Conservation (phyloP, 2,329 filamentous ascomycete species). For the Parasarocladium wereldwijsianum region DNA sequence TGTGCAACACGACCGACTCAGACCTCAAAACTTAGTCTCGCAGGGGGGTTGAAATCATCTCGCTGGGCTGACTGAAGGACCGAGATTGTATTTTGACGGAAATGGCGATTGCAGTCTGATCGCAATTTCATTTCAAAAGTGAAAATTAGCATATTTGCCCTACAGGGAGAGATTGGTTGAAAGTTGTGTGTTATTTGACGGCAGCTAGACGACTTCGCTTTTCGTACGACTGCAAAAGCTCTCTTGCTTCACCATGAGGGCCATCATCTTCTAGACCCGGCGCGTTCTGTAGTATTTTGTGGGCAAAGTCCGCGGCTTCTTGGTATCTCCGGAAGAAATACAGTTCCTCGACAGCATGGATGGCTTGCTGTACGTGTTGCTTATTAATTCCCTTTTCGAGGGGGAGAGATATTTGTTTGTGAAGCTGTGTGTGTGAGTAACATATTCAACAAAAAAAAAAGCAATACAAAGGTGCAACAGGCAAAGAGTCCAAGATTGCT, state of each 20-base stretch:
- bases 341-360: constrained; percentile 43
- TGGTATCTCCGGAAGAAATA: constrained; percentile 36
- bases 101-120: no score
- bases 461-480: neutral
- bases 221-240: constrained; percentile 26
- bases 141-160: no score
- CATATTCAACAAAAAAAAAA: no score
- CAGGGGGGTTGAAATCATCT: no score
- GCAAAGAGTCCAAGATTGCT: neutral
- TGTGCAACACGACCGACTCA: no score
- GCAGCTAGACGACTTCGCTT: constrained; percentile 23
- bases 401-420: constrained; percentile 26
- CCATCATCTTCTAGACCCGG: constrained; percentile 15
- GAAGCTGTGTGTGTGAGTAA: constrained; percentile 27
- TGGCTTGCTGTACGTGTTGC: constrained; percentile 30
- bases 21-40: no score
- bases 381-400: constrained; percentile 24
- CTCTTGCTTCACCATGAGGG: constrained; percentile 29
- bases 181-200: no score
- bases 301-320: constrained; percentile 27
- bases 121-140: no score
- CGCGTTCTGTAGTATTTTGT: constrained; percentile 17
- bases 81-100: no score
- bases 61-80: no score
- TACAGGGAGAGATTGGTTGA: no score